Base-by-base conservation (phyloP, 2,329 filamentous ascomycete species). In the Diaporthe sp. region DNA sequence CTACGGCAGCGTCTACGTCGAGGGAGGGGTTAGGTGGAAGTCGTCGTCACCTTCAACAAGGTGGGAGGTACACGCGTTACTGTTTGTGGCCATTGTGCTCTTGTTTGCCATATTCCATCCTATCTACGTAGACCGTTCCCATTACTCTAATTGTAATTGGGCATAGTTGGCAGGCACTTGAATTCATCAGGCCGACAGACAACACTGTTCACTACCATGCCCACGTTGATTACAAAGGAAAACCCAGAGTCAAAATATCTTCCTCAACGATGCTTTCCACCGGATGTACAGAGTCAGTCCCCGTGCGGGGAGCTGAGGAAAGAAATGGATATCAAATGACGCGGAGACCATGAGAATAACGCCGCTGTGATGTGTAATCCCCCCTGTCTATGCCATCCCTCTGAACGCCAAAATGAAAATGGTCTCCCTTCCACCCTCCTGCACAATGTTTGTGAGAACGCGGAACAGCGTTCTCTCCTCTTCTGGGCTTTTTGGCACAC, bases 351-450 rank as follows among this genome's bases (percentile, higher is more conserved):
- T 53, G 47, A 53, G 63, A 60, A 37, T 42, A 73, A 77, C 73
- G 73, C 73, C 76, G 49, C 60, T 68, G 70, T 71, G 57, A 77
- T 77, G 65, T 77, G 76, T 72, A n/a, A 75, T 71, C 22, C 68
- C 75, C 75, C 57, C n/a, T 47, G 55, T 77, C 75, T 77, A 77
- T 77, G 76, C 76, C 73, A 71, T 42, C 73, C 70, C 55, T 72
- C 42, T 60, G 8, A 57, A 58, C 70, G 47, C 72, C 68, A 39
- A 63, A 60, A 63, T 28, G 44, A 44, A 74, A 71, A 73, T 6
- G 37, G 37, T 71, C 28, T 57, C 22, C 47, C 51, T n/a, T 57
- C 22, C 47, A 44, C 12, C 37, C 44, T 60, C 63, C 47, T 67
- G 60, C 70, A 60, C 37, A 44, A 28, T 25, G 13, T 67, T 34